Base-by-base conservation (phyloP, 352 stramenopile species). In the Blastocystis sp. region DNA sequence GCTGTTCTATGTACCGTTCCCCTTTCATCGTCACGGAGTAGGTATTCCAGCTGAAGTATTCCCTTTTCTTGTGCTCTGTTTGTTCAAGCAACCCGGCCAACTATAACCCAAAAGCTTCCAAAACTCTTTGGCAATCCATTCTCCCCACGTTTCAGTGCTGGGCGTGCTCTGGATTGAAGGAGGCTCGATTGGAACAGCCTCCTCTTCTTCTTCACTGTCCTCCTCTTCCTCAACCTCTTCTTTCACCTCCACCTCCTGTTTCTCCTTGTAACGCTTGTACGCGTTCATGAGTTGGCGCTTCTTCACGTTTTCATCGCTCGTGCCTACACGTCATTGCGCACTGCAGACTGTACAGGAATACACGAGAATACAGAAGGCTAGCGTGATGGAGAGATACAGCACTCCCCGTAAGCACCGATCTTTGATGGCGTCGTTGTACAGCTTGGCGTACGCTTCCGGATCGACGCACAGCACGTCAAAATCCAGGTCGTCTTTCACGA, bases 391-490 rank as follows among this genome's bases (percentile, higher is more conserved):
- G 51, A 4, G 50, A 29, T 67, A 85, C 19, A 85, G 33, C 2
- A 41, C 3, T 19, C 60, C 29, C n/a, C 26, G 19, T 33, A 63
- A 59, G 4, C 31, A 51, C 24, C 29, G 19, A 50, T 85, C 55
- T 39, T 85, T 85, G 3, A 45, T 37, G 24, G 74, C 45, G 37
- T 85, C 55, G 16, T 67, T 33, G 45, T 85, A 85, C 51, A 85
- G 60, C 45, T n/a, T 35, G 21, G 16, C n/a, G 21, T 67, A 85
- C 26, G 29, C 45, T 9, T 29, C 31, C n/a, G 45, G 33, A 51
- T 85, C 74, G 19, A 85, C 55, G n/a, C 55, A 55, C 55, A 62
- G 41, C 1, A 85, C 74, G 66, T 85, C 74, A 67, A 70, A 85
- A 41, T 85, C 74, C 26, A 69, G 61, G 45, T 67, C 45, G n/a